These are phyloP conservation scores for Penicillium sp. DNA, from an alignment of 2,329 filamentous ascomycete genomes.

Conservation along the genomic window DNA sequence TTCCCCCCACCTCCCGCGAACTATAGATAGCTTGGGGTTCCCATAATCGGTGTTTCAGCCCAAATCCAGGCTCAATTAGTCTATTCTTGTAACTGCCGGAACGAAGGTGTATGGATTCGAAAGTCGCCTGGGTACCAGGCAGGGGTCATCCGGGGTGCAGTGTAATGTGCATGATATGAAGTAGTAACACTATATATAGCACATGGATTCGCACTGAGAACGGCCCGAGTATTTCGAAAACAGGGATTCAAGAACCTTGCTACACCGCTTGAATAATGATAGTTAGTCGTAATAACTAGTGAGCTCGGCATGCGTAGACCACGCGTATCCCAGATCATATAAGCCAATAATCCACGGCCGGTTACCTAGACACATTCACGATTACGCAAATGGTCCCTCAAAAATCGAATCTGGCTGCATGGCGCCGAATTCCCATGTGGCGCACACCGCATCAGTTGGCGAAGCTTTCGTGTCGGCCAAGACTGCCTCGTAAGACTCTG, in stretches of 20 bases:
- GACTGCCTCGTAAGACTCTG: conserved; percentile 20
- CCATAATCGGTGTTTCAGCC: conserved; percentile 14
- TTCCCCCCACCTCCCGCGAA: conserved; percentile 12
- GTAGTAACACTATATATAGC: too few species aligned
- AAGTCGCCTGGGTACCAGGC: background rate
- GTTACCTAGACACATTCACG: background rate
- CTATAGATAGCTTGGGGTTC: conserved; percentile 17
- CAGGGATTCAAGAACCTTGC: background rate
- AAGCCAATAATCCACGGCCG: background rate
- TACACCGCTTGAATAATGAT: background rate
- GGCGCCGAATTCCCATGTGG: conserved; percentile 2
- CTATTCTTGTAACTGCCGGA: background rate
- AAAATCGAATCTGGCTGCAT: conserved; percentile 1
- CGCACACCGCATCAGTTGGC: conserved; percentile 1
- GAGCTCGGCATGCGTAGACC: background rate
- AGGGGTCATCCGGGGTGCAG: background rate
- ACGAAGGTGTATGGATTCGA: background rate
- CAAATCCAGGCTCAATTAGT: background rate
- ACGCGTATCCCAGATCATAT: background rate
- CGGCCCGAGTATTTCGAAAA: background rate
- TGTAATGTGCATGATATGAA: background rate
- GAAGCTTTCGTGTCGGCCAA: conserved; percentile 11
- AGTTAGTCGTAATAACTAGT: background rate
- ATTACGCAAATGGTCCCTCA: background rate
- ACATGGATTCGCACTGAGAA: background rate